Base-by-base conservation (phyloP, 1,139 yeast genomes). In the Hyphopichia wangnamkhiaoensis region DNA sequence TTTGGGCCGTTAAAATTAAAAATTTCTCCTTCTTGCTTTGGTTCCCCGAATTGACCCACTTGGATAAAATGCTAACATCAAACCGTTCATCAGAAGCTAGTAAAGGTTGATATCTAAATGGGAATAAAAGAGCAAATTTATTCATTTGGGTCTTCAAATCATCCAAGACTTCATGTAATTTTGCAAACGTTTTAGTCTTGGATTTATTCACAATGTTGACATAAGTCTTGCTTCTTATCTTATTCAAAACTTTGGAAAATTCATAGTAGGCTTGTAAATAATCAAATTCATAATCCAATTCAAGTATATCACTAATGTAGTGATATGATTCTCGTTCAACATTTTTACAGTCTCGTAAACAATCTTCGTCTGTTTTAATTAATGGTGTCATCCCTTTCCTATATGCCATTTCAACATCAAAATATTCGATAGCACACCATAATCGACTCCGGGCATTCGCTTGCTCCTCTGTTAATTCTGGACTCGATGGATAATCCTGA, bases 381-480 rank as follows among this genome's bases (percentile, higher is more conserved):
- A 50, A 19, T 1, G 63, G 63, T 3, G 59, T 54, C 23, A 52
- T 55, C 6, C 61, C 63, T 4, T 45, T 37, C 12, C 60, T 45
- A 42, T 46, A 55, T 29, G 58, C 50, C 2, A 49, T 40, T 16
- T 58, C 63, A 47, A 50, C 49, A 33, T 58, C 61, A 17, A 47
- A 48, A 35, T 42, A 54, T 15, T 50, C 53, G 31, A 58, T 53
- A 26, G 48, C 34, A 53, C 58, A 49, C 61, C 61, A 58, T 2
- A 56, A 15, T 4, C 35, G 45, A 28, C 51, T 41, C 10, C 56
- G 41, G 15, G 31, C 35, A 7, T 39, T 28, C 26, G 39, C 44
- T 15, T 46, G 52, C 4, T 43, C 45, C 0, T 18, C 20, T 2
- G 44, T 28, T 12, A 54, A 38, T 9, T 37, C 19, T 10, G 39